A percentile compares a stretch with the other conserved stretches of the same genome.
Evolutionary conservation across 352 stramenopile genomes (phyloP).

Genomic region (Phytophthora quininea): DNA sequence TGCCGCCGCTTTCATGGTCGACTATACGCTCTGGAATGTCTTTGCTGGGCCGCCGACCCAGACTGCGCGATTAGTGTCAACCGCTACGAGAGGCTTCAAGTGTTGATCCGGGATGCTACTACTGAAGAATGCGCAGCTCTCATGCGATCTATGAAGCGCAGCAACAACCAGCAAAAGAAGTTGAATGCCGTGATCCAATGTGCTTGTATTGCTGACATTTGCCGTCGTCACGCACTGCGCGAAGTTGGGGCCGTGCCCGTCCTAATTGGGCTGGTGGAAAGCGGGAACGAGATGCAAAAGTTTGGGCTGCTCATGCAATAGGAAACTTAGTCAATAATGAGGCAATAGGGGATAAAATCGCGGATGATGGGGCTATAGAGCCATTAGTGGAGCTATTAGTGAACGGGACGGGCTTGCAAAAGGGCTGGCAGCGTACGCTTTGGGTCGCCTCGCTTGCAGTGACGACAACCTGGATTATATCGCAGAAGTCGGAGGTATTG

Average conservation of each 20-base stretch:
- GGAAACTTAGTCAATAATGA: constrained; percentile 8
- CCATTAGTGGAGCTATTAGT: background rate
- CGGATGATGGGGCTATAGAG: constrained; percentile 8
- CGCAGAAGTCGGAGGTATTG: background rate
- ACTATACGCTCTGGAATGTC: constrained; percentile 6
- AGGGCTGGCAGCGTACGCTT: constrained; percentile 3
- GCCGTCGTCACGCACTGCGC: background rate
- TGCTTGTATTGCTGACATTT: constrained; percentile 1
- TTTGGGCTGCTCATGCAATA: constrained; percentile 8
- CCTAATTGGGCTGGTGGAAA: background rate
- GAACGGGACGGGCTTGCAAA: background rate
- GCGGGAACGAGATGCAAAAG: constrained; percentile 1
- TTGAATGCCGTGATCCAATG: background rate
- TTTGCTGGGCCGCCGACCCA: background rate
- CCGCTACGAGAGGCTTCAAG: constrained; percentile 3
- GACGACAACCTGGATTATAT: background rate
- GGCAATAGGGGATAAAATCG: background rate
- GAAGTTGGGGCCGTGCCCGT: constrained; percentile 2
- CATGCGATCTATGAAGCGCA: background rate
- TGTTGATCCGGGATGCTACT: background rate
- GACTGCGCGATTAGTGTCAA: background rate
- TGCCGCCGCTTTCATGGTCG: background rate
- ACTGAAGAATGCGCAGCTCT: background rate
- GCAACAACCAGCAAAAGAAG: background rate
- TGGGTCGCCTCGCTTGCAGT: constrained; percentile 2